Conservation (phyloP, 2,329 filamentous ascomycete genomes). For the Fusarium torreyae region DNA sequence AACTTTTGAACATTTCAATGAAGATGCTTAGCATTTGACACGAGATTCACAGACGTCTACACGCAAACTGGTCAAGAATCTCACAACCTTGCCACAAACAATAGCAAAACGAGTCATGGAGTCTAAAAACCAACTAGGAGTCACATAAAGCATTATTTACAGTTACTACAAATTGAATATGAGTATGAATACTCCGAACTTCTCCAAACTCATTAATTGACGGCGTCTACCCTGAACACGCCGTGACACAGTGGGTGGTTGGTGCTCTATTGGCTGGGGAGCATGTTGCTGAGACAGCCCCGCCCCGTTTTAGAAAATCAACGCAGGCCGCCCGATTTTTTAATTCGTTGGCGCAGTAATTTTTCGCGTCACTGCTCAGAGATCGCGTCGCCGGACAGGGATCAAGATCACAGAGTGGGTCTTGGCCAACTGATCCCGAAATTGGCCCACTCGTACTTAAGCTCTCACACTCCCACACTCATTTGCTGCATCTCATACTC, state of each 20-base stretch:
- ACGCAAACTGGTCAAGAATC: too few species aligned
- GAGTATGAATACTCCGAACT: background rate
- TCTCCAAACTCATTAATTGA: background rate
- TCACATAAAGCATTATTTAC: background rate
- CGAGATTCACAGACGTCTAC: too few species aligned
- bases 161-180: background rate
- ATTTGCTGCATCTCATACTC: constrained; percentile 16
- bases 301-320: constrained; percentile 37
- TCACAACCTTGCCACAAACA: too few species aligned
- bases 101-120: too few species aligned
- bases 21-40: too few species aligned
- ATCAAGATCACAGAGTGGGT: constrained; percentile 40
- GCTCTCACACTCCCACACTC: constrained; percentile 51
- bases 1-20: too few species aligned
- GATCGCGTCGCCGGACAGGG: constrained; percentile 49
- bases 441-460: constrained; percentile 60
- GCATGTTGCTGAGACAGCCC: constrained; percentile 7
- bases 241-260: background rate
- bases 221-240: constrained; percentile 21
- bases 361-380: constrained; percentile 34
- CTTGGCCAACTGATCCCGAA: constrained; percentile 56
- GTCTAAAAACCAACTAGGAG: too few species aligned
- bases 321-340: constrained; percentile 30
- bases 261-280: constrained; percentile 10
- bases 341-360: constrained; percentile 34